Percentiles rank a stretch among this genome's conserved stretches.
Conservation (phyloP, 805 yeast species). For the Saccharomycopsis sp. region DNA sequence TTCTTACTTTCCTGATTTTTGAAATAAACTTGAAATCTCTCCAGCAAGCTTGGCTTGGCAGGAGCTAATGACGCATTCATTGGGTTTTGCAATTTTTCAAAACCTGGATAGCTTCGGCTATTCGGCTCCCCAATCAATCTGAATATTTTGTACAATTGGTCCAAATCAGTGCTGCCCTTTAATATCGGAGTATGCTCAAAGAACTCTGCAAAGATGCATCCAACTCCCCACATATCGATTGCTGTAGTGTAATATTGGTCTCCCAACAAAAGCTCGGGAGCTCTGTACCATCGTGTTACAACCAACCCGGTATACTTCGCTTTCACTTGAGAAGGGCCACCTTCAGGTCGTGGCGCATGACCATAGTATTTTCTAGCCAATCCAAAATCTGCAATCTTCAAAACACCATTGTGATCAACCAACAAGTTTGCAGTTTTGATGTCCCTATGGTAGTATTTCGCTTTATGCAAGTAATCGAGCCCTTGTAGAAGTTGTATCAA, state of each 20-base stretch:
- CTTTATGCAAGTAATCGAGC: constrained; percentile 63
- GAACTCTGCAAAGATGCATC: constrained; percentile 91
- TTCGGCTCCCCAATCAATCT: constrained; percentile 75
- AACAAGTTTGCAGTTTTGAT: constrained; percentile 91
- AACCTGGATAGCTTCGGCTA: constrained; percentile 22
- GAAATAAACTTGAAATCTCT: constrained; percentile 38
- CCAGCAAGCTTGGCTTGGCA: constrained; percentile 36
- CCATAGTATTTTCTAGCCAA: constrained; percentile 74
- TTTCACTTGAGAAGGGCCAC: constrained; percentile 21
- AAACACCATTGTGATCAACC: constrained; percentile 62
- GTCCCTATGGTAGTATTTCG: constrained; percentile 68
- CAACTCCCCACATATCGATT: constrained; percentile 96
- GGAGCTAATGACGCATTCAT: constrained; percentile 25
- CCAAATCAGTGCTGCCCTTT: constrained; percentile 77
- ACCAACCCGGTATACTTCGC: constrained; percentile 54
- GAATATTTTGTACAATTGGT: constrained; percentile 79
- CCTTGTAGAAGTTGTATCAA: constrained; percentile 74
- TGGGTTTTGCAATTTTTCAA: constrained; percentile 51
- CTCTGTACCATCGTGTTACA: constrained; percentile 96
- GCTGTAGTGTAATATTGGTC: constrained; percentile 86
- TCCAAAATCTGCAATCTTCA: constrained; percentile 95
- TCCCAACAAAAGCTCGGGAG: constrained; percentile 90
- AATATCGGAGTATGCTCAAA: constrained; percentile 75
- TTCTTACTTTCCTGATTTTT: constrained; percentile 15
- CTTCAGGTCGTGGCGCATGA: constrained; percentile 38